Evolutionary conservation across 2,329 filamentous ascomycete genomes (phyloP), one percentile per base, ranked within the genome.

Genomic region (Nemania sp.): DNA sequence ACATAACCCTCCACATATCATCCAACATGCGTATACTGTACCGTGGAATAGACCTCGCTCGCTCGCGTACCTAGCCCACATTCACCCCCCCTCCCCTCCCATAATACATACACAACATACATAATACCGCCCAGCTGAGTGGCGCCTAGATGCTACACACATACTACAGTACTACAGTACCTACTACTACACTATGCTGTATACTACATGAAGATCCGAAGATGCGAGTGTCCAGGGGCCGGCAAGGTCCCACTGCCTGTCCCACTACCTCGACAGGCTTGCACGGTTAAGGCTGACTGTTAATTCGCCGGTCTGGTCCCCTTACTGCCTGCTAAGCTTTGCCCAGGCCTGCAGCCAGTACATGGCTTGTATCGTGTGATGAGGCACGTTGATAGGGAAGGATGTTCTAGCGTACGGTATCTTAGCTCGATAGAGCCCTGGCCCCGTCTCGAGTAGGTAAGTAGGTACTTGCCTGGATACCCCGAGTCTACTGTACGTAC

Each of bases 221-320:
- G 45, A 59, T 53, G 62, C 55, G 61, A 62, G 1, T 24, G 38
- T 38, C 52, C 43, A 69, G 60, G 61, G 66, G 59, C 41, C 49
- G 43, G 43, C 22, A 35, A 47, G 47, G 57, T 54, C n/a, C 63
- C 59, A 66, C 66, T 54, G 29, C 18, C 32, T 64, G 57, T 54
- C n/a, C 63, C 59, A 66, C 66, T 54, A 24, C 18, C 32, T 64
- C 27, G 62, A 64, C 60, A 27, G 45, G 66, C 65, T 58, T 32
- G 22, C 29, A 59, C 52, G 29, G 52, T 22, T 54, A 52, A 60
- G 64, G 61, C 67, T 70, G 66, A 66, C 68, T 70, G 66, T 66
- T 70, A 56, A 70, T 68, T 67, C 63, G 63, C 51, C 51, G 32
- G 60, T 53, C 53, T 68, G 52, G 32, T 61, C 35, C 56, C 53